Evolutionary conservation across 2,329 filamentous ascomycete species (phyloP).

Genomic region (Hyphodiscus sp.): DNA sequence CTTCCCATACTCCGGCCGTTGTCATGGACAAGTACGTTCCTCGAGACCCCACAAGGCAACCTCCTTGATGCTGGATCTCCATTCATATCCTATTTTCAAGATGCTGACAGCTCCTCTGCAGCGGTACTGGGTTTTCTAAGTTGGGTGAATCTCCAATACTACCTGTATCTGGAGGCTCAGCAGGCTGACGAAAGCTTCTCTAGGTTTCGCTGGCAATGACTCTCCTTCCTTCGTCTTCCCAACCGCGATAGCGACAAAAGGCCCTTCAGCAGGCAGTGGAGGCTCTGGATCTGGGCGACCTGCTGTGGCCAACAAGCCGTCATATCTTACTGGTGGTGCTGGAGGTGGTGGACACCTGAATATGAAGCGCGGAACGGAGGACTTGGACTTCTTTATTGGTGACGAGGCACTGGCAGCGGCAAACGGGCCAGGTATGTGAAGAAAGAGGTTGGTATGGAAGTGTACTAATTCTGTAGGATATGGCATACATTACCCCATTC

Average conservation of each 20-base stretch:
- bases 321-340: conserved; percentile 86
- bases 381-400: conserved; percentile 97
- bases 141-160: conserved; percentile 60
- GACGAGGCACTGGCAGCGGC: conserved; percentile 87
- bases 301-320: conserved; percentile 88
- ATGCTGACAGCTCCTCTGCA: conserved; percentile 38
- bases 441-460: background rate
- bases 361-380: conserved; percentile 90
- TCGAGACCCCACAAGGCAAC: conserved; percentile 25
- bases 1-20: conserved; percentile 98
- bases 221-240: conserved; percentile 99
- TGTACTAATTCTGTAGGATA: conserved; percentile 55
- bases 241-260: conserved; percentile 95
- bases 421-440: conserved; percentile 63
- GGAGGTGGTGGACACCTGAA: conserved; percentile 78
- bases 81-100: background rate
- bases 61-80: background rate
- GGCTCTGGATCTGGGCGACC: conserved; percentile 83
- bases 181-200: conserved; percentile 8
- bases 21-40: conserved; percentile 99
- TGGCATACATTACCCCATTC: conserved; percentile 93
- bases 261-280: conserved; percentile 60
- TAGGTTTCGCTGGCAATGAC: conserved; percentile 98
- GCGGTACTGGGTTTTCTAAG: conserved; percentile 99
- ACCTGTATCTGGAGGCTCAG: background rate